Base-by-base conservation (phyloP, 257 asterid species). In the Eustoma russellianum region DNA sequence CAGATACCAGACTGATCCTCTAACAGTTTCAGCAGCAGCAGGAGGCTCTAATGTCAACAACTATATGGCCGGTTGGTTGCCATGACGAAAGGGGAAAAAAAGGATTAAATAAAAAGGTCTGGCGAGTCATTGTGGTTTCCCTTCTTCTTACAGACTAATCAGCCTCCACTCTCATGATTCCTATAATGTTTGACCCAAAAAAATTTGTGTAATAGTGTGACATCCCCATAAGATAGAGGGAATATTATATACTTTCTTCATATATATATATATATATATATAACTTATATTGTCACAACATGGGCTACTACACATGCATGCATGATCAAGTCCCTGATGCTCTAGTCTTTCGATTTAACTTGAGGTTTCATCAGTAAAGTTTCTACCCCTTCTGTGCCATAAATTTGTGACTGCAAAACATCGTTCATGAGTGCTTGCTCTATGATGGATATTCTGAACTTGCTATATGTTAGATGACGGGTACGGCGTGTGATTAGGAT, bases 21-120 rank as follows among this genome's bases (percentile, higher is more conserved):
- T 82, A 52, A 67, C 83, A 49, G 84, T 65, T 33, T 85, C 70
- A 72, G 80, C 67, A 67, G 9, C 69, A 72, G 80, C 67, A 67
- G 93, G 92, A 52, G 96, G 95, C 19, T 93, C 98, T 0, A 86
- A 94, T 78, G 77, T 83, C 70, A 86, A 79, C 75, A 77, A 84
- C 91, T 91, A 78, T 85, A 83, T 91, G 60, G 67, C 87, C 5
- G 88, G 95, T 14, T 91, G 98, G 98, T 78, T 85, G 54, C 60
- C 60, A 41, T 55, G 60, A 55, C 43, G 7, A 38, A 2, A 4
- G 17, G 10, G 12, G 17, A 55, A 55, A 33, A 34, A 46, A 6
- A 17, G 4, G 17, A 19, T 9, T 18, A 10, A 9, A 13, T 13
- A 14, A 53, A 15, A 53, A 15, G 24, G 6, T 11, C 43, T 38